phyloP scores from a whole-genome alignment of 129 eudicot genomes.

The Dittrichia graveolens region DNA sequence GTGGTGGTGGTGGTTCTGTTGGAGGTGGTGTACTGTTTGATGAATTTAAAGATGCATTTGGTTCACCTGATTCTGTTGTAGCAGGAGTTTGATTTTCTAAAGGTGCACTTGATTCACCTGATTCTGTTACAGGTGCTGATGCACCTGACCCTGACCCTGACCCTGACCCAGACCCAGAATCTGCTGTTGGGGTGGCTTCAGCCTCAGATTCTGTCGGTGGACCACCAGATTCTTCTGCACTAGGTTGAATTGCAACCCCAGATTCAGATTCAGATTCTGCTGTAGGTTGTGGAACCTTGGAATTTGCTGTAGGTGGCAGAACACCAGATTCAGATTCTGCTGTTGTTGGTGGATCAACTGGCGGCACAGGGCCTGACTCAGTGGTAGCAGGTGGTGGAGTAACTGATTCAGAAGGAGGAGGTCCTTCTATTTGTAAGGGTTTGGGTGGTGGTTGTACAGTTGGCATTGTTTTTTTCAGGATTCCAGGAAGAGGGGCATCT shows the following conservation, averaged over 20 bases:
- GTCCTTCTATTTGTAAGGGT: constrained; percentile 64
- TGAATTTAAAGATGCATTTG: constrained; percentile 26
- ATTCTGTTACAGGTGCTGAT: constrained; percentile 20
- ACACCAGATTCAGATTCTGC: constrained; percentile 40
- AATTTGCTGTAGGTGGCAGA: constrained; percentile 40
- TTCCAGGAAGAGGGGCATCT: constrained; percentile 77
- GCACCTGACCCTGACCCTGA: constrained; percentile 30
- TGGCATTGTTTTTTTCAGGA: constrained; percentile 60
- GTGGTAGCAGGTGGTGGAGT: constrained; percentile 39
- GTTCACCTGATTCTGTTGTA: constrained; percentile 26
- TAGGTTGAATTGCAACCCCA: constrained; percentile 14
- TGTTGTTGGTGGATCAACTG: constrained; percentile 31
- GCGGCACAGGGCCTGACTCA: constrained; percentile 36
- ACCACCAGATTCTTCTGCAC: constrained; percentile 35
- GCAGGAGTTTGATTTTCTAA: constrained; percentile 32
- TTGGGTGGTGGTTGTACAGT: constrained; percentile 52
- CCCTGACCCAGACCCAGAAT: constrained; percentile 32
- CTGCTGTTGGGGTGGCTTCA: constrained; percentile 26
- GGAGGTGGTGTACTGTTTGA: constrained; percentile 32
- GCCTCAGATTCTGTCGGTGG: constrained; percentile 27
- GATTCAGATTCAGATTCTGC: constrained; percentile 24
- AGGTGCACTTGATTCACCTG: constrained; percentile 26
- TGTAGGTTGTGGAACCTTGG: constrained; percentile 21
- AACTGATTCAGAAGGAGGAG: constrained; percentile 49
- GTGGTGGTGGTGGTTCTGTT: constrained; percentile 34